Evolutionary conservation across 768 basidiomycete genomes (phyloP).

Genomic region (Mycena galericulata): DNA sequence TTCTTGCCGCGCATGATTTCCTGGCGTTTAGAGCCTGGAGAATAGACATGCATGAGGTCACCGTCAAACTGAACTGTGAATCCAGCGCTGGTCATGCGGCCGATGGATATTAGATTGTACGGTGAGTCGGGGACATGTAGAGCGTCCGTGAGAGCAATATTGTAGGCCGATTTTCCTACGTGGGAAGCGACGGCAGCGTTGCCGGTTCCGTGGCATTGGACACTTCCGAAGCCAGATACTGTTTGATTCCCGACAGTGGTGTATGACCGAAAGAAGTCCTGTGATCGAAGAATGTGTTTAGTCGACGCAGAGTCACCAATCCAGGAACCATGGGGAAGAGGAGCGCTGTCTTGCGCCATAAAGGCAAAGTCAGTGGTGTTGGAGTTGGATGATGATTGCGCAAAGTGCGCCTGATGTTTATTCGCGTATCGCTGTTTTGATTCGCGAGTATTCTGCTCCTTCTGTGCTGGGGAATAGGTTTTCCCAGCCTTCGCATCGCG

Average conservation of each 20-base stretch:
- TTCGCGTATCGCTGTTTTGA: slow-evolving; percentile 5
- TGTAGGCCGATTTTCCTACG: not conserved
- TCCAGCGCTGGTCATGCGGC: slow-evolving; percentile 27
- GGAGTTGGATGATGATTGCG: not conserved
- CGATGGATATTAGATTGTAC: slow-evolving; percentile 28
- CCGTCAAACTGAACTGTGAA: slow-evolving; percentile 21
- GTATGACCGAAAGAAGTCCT: not conserved
- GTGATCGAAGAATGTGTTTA: not conserved
- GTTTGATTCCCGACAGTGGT: not conserved
- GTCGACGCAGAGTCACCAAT: slow-evolving; percentile 11
- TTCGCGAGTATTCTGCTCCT: slow-evolving; percentile 12
- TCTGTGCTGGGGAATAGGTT: slow-evolving; percentile 13
- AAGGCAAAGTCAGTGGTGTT: not conserved
- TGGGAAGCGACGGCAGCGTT: slow-evolving; percentile 7
- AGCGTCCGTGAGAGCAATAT: not conserved
- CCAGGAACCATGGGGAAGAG: slow-evolving; percentile 1
- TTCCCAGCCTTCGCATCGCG: slow-evolving; percentile 6
- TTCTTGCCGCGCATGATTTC: slow-evolving; percentile 16
- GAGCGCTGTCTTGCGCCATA: not conserved
- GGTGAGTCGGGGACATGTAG: slow-evolving; percentile 27
- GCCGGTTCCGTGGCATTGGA: slow-evolving; percentile 11
- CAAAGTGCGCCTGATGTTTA: slow-evolving; percentile 8
- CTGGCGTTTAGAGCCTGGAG: not conserved
- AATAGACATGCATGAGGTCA: slow-evolving; percentile 29
- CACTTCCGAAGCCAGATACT: slow-evolving; percentile 14